Base-by-base conservation (phyloP, 768 basidiomycete species). In the Hydnomerulius pinastri region DNA sequence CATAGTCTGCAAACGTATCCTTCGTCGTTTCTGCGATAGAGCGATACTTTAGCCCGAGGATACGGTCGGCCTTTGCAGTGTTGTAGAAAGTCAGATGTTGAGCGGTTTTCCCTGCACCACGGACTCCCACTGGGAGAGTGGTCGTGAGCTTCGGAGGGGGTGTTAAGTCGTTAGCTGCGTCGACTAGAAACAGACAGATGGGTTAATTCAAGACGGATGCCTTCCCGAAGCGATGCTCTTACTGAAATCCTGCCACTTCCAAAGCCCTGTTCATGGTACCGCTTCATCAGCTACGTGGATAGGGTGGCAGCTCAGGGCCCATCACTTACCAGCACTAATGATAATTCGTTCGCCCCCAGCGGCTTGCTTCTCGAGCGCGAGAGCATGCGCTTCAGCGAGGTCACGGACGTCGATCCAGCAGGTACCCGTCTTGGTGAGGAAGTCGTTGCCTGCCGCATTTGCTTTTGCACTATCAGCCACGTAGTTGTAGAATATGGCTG, bases 291-390 rank as follows among this genome's bases (percentile, higher is more conserved):
- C n/a, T n/a, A n/a, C n/a, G n/a, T n/a, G n/a, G n/a, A n/a, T n/a
- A n/a, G n/a, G n/a, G n/a, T n/a, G n/a, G n/a, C n/a, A n/a, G n/a
- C n/a, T n/a, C n/a, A n/a, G n/a, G n/a, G n/a, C n/a, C n/a, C n/a
- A n/a, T n/a, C 25, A 46, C 50, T 60, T 43, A 55, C 73, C 71
- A 2, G 63, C 67, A n/a, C 65, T 66, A 33, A 80, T 54, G 58
- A 87, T 74, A 58, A 87, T 76, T 28, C 87, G 71, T 48, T 87
- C 72, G 1, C 80, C 80, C 3, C 75, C 77, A 0, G 83, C 85
- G 2, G 70, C 74, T 23, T 75, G 70, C 43, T 72, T 76, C 46
- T 74, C 72, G 18, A 90, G 63, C 4, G 82, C 81, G 5, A 69
- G 62, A 1, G 73, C 72, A 57, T 87, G 85, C 0, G 78, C 82